A percentile compares a stretch with the other conserved stretches of the same genome.
Evolutionary conservation across 202 grass and related monocot species (phyloP).

Genomic region (Digitaria exilis): DNA sequence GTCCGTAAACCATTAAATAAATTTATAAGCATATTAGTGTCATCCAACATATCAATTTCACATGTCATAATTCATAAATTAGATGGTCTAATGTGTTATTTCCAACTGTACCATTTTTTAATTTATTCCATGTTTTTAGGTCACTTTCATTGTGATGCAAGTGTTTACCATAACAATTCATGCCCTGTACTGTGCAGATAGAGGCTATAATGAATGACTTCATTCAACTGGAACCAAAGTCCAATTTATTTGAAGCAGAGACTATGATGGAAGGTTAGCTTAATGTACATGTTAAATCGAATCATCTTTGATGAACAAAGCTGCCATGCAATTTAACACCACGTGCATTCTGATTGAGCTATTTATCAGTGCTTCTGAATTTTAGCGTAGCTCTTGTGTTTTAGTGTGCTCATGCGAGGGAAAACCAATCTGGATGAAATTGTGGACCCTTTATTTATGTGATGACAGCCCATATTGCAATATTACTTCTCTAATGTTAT

Average conservation of each 20-base stretch:
- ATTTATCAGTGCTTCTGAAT: slow-evolving; percentile 3
- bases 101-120: not conserved
- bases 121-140: slow-evolving; percentile 16
- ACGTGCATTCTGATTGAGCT: slow-evolving; percentile 6
- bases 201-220: slow-evolving; percentile 99
- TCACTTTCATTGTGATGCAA: not conserved
- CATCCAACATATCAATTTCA: slow-evolving; percentile 8
- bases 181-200: slow-evolving; percentile 50
- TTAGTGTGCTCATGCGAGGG: not conserved
- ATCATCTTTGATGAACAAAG: slow-evolving; percentile 2
- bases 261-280: slow-evolving; percentile 98
- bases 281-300: not conserved
- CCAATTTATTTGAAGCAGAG: slow-evolving; percentile 92
- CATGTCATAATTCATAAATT: slow-evolving; percentile 9
- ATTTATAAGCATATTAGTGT: slow-evolving; percentile 33
- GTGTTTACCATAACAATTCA: slow-evolving; percentile 7
- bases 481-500: slow-evolving; percentile 19
- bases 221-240: slow-evolving; percentile 82
- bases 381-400: slow-evolving; percentile 11
- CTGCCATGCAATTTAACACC: not conserved
- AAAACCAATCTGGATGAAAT: slow-evolving; percentile 1
- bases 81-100: not conserved
- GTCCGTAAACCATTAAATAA: slow-evolving; percentile 45
- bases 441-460: not conserved
- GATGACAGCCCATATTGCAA: not conserved